Base-by-base conservation (phyloP, 371 early-diverging fungal genomes). In the Apophysomyces variabilis region DNA sequence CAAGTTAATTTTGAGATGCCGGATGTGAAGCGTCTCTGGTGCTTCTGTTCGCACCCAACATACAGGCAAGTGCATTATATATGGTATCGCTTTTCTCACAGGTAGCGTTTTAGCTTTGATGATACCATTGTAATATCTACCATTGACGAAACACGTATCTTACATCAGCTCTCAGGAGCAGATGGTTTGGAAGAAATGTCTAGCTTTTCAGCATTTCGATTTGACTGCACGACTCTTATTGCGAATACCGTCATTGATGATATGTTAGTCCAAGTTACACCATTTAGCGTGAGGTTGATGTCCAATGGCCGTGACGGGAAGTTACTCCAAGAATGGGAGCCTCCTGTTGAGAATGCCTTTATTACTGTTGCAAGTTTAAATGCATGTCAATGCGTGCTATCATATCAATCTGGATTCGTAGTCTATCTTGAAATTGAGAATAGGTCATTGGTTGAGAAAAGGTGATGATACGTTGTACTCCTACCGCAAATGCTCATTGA, bases 1-100 rank as follows among this genome's bases (percentile, higher is more conserved):
- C 71, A 87, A 18, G 87, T 84, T 1, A 66, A 70, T 0, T 39
- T 93, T 38, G 82, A 85, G 14, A 79, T 93, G 32, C 76, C 77
- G 5, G 89, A 92, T 14, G 73, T 94, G 26, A 84, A 79, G 58
- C 82, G 85, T 3, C 66, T 93, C 0, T 95, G 94, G 93, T 77
- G 92, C 18, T 62, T 93, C 57, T 64, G 73, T 18, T 46, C 77
- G 37, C 26, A 26, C 16, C 47, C 38, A 26, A 68, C 66, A 7
- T 32, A 61, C 45, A 58, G 44, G 65, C 56, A 62, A 41, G 56
- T 36, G n/a, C 39, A 26, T 0, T 38, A 41, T 7, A n/a, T 36
- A 13, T 9, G 57, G 36, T 36, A 26, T 14, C 21, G 21, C 14
- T 36, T 36, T 44, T 32, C 38, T 21, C 12, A 44, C 3, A 39